Conservation (phyloP, 164 flowering plant species). For the Pachysandra terminalis region DNA sequence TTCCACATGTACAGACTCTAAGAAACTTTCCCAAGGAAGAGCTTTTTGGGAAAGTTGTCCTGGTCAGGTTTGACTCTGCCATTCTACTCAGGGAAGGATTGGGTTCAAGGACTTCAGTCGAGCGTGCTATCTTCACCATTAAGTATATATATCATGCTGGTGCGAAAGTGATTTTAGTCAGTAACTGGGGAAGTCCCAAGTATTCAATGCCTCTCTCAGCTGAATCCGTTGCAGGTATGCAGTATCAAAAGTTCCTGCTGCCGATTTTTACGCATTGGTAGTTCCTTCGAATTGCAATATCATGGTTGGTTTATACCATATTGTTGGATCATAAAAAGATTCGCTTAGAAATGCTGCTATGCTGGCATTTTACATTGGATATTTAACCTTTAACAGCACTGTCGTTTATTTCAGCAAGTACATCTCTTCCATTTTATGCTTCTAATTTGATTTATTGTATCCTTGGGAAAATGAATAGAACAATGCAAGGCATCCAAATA, state of each 20-base stretch:
- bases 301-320: not conserved
- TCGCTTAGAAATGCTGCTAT: too few species aligned
- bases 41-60: conserved; percentile 54
- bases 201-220: conserved; percentile 20
- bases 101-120: conserved; percentile 16
- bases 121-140: conserved; percentile 46
- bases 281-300: not conserved
- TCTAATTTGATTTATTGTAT: not conserved
- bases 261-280: not conserved
- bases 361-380: not conserved
- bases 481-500: too few species aligned
- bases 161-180: conserved; percentile 56
- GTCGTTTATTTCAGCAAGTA: not conserved
- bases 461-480: too few species aligned
- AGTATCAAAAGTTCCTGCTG: not conserved
- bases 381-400: not conserved
- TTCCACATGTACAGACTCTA: conserved; percentile 62
- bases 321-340: too few species aligned
- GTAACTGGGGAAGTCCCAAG: conserved; percentile 43
- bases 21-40: conserved; percentile 50
- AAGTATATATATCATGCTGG: conserved; percentile 60
- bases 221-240: conserved; percentile 62
- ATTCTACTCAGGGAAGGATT: conserved; percentile 31
- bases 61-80: conserved; percentile 76
- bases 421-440: not conserved